phyloP scores from a whole-genome alignment of 805 yeast species.

The Yamadazyma sp. region DNA sequence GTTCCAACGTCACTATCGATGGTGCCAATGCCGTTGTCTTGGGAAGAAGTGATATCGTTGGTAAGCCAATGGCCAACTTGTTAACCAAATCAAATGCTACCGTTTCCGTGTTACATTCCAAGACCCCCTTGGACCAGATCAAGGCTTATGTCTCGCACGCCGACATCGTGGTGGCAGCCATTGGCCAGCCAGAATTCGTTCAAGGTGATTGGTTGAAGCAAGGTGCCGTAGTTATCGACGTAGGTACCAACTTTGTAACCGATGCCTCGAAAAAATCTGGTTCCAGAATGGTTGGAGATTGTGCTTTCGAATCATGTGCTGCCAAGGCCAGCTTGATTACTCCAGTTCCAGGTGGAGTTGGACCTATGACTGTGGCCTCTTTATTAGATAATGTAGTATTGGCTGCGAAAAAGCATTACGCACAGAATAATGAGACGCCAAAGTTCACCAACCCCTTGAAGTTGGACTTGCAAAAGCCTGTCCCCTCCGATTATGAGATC shows the following conservation, averaged over 20 bases:
- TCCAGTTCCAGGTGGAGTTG: conserved; percentile 93
- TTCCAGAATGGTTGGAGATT: conserved; percentile 74
- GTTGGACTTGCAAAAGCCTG: conserved; percentile 59
- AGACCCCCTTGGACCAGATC: conserved; percentile 52
- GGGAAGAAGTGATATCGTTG: conserved; percentile 86
- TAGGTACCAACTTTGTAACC: conserved; percentile 75
- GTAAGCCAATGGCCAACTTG: conserved; percentile 73
- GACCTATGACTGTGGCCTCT: conserved; percentile 90
- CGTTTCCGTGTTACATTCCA: conserved; percentile 73
- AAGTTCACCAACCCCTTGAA: conserved; percentile 54
- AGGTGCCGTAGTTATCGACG: conserved; percentile 74
- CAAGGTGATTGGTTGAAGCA: conserved; percentile 73
- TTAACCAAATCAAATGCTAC: conserved; percentile 72
- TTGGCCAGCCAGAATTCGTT: conserved; percentile 70
- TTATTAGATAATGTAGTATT: conserved; percentile 67
- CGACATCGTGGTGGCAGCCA: conserved; percentile 76
- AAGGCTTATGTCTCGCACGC: conserved; percentile 53
- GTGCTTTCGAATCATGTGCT: conserved; percentile 57
- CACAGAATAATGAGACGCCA: conserved; percentile 42
- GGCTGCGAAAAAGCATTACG: conserved; percentile 59
- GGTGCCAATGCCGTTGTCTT: conserved; percentile 81
- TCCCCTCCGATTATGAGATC: conserved; percentile 78
- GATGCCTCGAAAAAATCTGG: conserved; percentile 70
- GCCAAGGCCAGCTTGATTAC: conserved; percentile 63
- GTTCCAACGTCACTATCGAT: conserved; percentile 51